Evolutionary conservation across 345 rosid species (phyloP), one percentile per base, ranked within the genome.

Genomic region (Garcia nutans): DNA sequence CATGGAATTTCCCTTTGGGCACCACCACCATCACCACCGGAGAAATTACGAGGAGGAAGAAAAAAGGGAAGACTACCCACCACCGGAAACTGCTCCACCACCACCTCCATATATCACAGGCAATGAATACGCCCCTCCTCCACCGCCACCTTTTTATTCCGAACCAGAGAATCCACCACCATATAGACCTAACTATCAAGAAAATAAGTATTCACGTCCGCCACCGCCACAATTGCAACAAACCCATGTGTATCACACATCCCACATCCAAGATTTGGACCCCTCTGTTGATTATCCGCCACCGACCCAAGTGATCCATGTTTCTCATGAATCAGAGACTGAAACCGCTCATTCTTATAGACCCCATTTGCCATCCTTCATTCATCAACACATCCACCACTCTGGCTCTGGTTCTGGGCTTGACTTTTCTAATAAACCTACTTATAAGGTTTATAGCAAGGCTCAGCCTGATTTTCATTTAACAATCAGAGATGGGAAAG

Each of bases 1-100:
- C 71, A 92, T 89, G 97, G 97, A 90, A 1, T 78, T 69, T 75
- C 89, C 90, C 10, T 73, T 6, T n/a, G 86, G 87, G 37, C 88
- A 77, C 74, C 74, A 52, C 71, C 81, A 65, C 61, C 81, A 77
- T 61, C 86, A 79, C 73, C 87, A 73, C 76, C 71, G 62, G 19
- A 76, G 65, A 45, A 74, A 78, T 60, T 84, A 83, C 68, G 76
- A 60, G 23, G 81, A 80, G 2, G 73, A 80, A 6, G 88, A 79
- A 37, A 79, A 70, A 68, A 73, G 76, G 44, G 77, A 17, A 17
- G 15, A 69, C 68, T 86, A 82, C 76, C 82, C 81, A 4, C 88
- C 81, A 50, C 90, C 87, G 26, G 55, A 65, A 64, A 68, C 26
- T 42, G 62, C 9, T 2, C 75, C 81, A 17, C 82, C 82, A 54